These are phyloP conservation scores for Nitzschia sp. DNA, from an alignment of 108 stramenopile genomes.

Conservation along the genomic window DNA sequence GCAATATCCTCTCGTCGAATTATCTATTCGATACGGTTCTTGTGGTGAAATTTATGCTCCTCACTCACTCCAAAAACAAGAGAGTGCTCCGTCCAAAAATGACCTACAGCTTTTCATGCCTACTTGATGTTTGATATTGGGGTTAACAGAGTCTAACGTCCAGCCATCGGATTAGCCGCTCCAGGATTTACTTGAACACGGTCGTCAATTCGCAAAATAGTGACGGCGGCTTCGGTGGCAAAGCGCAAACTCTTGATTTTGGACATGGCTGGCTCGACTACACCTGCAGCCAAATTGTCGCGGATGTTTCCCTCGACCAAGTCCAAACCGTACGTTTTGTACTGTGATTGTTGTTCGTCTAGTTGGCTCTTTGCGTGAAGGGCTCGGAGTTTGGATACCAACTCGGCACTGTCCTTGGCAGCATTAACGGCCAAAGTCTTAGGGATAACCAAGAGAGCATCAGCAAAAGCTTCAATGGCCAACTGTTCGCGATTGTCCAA, in stretches of 20 bases:
- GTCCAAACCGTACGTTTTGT: slow-evolving; percentile 90
- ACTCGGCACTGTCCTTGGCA: slow-evolving; percentile 97
- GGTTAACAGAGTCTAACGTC: neutral
- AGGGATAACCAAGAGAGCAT: slow-evolving; percentile 98
- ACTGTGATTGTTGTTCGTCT: slow-evolving; percentile 35
- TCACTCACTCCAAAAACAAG: no score
- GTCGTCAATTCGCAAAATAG: slow-evolving; percentile 98
- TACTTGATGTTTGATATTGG: no score
- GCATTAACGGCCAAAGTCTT: slow-evolving; percentile 97
- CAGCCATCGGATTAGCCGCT: neutral
- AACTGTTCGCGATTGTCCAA: slow-evolving; percentile 95
- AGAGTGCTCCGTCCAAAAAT: no score
- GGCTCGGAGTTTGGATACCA: slow-evolving; percentile 92
- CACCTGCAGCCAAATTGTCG: slow-evolving; percentile 93
- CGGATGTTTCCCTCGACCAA: slow-evolving; percentile 82
- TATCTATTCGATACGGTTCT: no score
- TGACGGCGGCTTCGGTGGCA: slow-evolving; percentile 99
- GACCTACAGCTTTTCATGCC: no score
- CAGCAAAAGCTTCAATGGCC: slow-evolving; percentile 97
- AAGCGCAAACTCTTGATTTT: slow-evolving; percentile 99
- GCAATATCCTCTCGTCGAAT: no score
- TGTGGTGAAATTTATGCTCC: no score
- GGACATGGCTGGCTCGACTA: slow-evolving; percentile 99
- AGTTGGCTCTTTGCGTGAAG: slow-evolving; percentile 84
- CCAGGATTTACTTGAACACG: slow-evolving; percentile 62